Base-by-base conservation (phyloP, 257 asterid genomes). In the Gentiana straminea region DNA sequence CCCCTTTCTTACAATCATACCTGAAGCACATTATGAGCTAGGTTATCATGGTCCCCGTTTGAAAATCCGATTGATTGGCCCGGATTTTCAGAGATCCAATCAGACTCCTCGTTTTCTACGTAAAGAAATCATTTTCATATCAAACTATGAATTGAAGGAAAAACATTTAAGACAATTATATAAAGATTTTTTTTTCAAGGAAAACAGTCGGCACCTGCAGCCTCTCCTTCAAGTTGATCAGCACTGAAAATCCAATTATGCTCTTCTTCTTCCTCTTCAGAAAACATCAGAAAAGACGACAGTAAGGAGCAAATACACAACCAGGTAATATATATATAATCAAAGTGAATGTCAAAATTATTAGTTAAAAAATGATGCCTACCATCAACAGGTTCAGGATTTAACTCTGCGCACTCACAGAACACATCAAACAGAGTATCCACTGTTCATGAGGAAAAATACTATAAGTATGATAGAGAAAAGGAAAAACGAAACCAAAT, bases 381-480 rank as follows among this genome's bases (percentile, higher is more conserved):
- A 79, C 90, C 94, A 62, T 76, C 93, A 4, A 63, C 50, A 45
- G 94, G 92, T 66, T 85, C 98, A 58, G 96, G 96, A 70, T 91
- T 91, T 35, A 91, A 82, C 81, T 91, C 98, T 64, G 98, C 98
- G 61, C 98, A 91, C 70, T 87, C 95, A 65, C 98, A 91, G 49
- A 91, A 91, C 54, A 81, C 46, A 34, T 80, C 70, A 54, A 91
- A 91, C 75, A 91, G 61, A 4, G 83, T 72, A 55, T 83, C 96
- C 86, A 87, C 98, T 91, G 84, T 67, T 43, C 35, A 60, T 41
- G 52, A 56, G 62, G 64, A 55, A 24, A 45, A 43, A 4, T 36
- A 33, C 9, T 7, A 62, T 2, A 55, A 37, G 57, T 57, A 64
- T 53, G 49, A 51, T 9, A 52, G 8, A 3, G 3, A 32, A 58